Percentiles rank a stretch among this genome's conserved stretches.
Evolutionary conservation across 208 protist genomes (phyloP).

Genomic region (Histomonas meleagridis): DNA sequence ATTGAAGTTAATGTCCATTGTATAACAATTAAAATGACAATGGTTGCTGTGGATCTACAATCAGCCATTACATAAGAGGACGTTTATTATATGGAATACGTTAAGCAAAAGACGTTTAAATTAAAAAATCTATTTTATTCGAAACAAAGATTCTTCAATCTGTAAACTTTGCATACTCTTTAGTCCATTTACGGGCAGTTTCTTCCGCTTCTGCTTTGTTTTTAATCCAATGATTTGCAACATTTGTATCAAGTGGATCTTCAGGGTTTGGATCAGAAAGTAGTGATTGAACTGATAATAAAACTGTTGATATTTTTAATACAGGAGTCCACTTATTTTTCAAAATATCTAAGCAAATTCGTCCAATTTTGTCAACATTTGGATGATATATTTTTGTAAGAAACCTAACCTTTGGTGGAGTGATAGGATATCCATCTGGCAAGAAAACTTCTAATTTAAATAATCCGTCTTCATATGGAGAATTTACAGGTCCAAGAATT

Average conservation of each 20-base stretch:
- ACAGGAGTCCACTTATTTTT: slow-evolving; percentile 83
- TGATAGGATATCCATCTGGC: slow-evolving; percentile 57
- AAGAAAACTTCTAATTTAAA: slow-evolving; percentile 56
- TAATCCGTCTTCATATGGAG: slow-evolving; percentile 53
- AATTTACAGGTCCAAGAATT: slow-evolving; percentile 45
- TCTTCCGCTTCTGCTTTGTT: slow-evolving; percentile 59
- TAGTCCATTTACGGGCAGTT: slow-evolving; percentile 43
- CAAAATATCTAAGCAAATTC: slow-evolving; percentile 82
- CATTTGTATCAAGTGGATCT: slow-evolving; percentile 70
- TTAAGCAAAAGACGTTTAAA: too few species aligned
- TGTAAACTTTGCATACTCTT: slow-evolving; percentile 6
- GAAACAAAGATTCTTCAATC: too few species aligned
- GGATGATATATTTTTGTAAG: slow-evolving; percentile 73
- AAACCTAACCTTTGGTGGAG: slow-evolving; percentile 68
- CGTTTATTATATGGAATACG: too few species aligned
- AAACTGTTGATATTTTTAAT: slow-evolving; percentile 43
- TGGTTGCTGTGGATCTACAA: too few species aligned
- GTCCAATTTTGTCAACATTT: slow-evolving; percentile 68
- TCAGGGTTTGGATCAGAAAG: slow-evolving; percentile 59
- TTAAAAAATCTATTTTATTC: too few species aligned
- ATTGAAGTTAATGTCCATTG: background rate
- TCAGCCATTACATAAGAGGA: too few species aligned
- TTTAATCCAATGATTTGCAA: slow-evolving; percentile 68
- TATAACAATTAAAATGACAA: background rate
- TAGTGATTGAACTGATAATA: slow-evolving; percentile 41